Evolutionary conservation across 2,329 filamentous ascomycete genomes (phyloP).

Genomic region (Colletotrichum spinosum): DNA sequence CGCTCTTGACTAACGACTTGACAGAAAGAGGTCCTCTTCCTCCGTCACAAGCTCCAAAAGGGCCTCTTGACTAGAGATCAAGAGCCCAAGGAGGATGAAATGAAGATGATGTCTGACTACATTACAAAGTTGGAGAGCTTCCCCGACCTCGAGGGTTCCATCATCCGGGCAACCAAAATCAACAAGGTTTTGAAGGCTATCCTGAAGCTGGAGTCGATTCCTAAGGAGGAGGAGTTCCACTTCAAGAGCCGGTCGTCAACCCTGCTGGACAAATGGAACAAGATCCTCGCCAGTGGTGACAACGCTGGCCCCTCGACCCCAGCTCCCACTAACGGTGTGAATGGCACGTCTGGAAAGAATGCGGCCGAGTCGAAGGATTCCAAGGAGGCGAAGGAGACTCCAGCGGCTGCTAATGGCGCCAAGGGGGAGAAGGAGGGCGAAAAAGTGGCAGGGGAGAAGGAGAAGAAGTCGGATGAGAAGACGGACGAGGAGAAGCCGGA

Average conservation of each 20-base stretch:
- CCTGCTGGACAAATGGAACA: constrained; percentile 90
- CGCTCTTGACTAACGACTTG: constrained; percentile 46
- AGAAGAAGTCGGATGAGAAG: constrained; percentile 49
- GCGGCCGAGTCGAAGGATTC: constrained; percentile 55
- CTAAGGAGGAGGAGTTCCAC: constrained; percentile 86
- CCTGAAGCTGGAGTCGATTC: constrained; percentile 86
- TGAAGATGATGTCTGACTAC: constrained; percentile 81
- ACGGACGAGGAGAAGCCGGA: constrained; percentile 40
- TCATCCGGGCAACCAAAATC: constrained; percentile 94
- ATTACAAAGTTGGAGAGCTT: constrained; percentile 83
- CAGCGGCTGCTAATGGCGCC: constrained; percentile 50
- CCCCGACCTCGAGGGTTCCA: constrained; percentile 85
- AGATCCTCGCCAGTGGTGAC: constrained; percentile 75
- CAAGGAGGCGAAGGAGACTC: constrained; percentile 44
- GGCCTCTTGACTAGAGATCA: constrained; percentile 89
- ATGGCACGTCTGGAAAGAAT: constrained; percentile 53
- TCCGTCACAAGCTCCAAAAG: constrained; percentile 94
- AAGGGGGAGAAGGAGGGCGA: constrained; percentile 53
- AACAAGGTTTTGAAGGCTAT: constrained; percentile 98
- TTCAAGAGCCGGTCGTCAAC: constrained; percentile 88
- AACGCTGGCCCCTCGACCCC: constrained; percentile 48
- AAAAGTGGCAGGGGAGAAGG: constrained; percentile 53
- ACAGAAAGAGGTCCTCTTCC: constrained; percentile 85
- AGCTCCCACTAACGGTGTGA: constrained; percentile 58
- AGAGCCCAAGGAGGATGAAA: constrained; percentile 87